These are phyloP conservation scores for Cinchona pubescens DNA, from an alignment of 257 asterid genomes.

Conservation along the genomic window DNA sequence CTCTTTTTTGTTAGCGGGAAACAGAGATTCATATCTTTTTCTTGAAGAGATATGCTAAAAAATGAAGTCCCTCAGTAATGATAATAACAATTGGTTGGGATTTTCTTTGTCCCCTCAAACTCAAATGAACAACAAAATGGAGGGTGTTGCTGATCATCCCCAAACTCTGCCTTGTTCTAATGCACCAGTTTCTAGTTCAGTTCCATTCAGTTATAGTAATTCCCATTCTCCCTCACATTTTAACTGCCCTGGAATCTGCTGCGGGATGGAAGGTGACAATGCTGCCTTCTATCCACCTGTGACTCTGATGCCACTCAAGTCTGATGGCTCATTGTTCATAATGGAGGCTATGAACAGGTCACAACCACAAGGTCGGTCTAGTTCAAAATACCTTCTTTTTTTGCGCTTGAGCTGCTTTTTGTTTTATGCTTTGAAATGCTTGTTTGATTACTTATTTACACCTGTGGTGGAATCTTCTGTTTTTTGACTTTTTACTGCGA, in stretches of 20 bases:
- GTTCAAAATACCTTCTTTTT: constrained; percentile 16
- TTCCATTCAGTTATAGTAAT: constrained; percentile 39
- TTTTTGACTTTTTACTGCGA: constrained; percentile 19
- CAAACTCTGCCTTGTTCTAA: constrained; percentile 37
- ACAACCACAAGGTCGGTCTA: constrained; percentile 77
- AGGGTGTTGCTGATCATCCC: constrained; percentile 34
- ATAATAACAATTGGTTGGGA: constrained; percentile 69
- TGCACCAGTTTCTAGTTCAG: constrained; percentile 33
- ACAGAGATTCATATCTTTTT: constrained; percentile 8
- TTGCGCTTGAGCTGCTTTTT: background rate
- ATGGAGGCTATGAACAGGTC: constrained; percentile 79
- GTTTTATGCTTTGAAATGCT: constrained; percentile 11
- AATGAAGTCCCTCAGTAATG: constrained; percentile 53
- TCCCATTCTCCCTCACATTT: constrained; percentile 31
- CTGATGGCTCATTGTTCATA: constrained; percentile 88
- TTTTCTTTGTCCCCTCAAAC: constrained; percentile 76
- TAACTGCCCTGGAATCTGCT: constrained; percentile 54
- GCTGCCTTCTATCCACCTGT: constrained; percentile 49
- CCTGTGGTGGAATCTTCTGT: constrained; percentile 12
- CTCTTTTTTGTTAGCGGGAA: constrained; percentile 15
- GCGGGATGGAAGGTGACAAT: constrained; percentile 52
- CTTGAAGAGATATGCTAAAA: constrained; percentile 7
- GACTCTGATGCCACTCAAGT: constrained; percentile 80
- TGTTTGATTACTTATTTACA: background rate
- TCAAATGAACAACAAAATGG: constrained; percentile 53